phyloP scores from a whole-genome alignment of 1,284 basidiomycete species.

The Tausonia pullulans region DNA sequence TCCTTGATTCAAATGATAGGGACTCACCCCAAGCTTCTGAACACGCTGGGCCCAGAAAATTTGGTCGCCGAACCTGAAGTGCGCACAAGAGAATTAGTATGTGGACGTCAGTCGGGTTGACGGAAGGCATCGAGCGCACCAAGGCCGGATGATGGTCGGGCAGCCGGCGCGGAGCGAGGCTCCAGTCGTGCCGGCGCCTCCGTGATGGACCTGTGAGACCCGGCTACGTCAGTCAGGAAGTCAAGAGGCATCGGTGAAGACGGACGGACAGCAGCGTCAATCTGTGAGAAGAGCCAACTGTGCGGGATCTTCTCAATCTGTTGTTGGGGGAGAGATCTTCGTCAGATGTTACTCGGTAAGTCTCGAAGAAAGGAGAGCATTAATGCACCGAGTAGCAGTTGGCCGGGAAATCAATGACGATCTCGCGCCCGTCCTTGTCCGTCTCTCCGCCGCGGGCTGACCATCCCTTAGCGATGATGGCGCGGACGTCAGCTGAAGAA shows the following conservation, averaged over 20 bases:
- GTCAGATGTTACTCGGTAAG: background rate
- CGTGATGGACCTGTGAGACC: conserved; percentile 34
- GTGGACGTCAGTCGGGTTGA: background rate
- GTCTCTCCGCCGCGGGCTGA: conserved; percentile 43
- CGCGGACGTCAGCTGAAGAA: conserved; percentile 45
- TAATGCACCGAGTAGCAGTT: conserved; percentile 27
- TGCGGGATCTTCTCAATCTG: conserved; percentile 59
- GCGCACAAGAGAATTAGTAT: background rate
- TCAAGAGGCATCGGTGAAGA: no score
- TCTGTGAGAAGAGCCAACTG: conserved; percentile 65
- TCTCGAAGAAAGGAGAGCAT: background rate
- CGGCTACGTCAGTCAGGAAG: no score
- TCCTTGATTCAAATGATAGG: background rate
- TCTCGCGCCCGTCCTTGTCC: conserved; percentile 37
- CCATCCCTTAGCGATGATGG: conserved; percentile 70
- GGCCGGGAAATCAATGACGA: conserved; percentile 27
- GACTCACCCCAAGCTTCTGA: conserved; percentile 23
- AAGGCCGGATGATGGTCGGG: conserved; percentile 62
- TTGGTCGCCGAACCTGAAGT: conserved; percentile 40
- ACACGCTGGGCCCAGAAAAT: conserved; percentile 55
- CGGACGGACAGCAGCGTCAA: conserved; percentile 39
- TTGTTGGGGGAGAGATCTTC: no score
- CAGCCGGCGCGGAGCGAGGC: conserved; percentile 57
- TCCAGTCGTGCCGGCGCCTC: conserved; percentile 61
- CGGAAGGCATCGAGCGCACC: conserved; percentile 39